Evolutionary conservation across 176 grass and related monocot species (phyloP).

Genomic region (Phyllostachys edulis): DNA sequence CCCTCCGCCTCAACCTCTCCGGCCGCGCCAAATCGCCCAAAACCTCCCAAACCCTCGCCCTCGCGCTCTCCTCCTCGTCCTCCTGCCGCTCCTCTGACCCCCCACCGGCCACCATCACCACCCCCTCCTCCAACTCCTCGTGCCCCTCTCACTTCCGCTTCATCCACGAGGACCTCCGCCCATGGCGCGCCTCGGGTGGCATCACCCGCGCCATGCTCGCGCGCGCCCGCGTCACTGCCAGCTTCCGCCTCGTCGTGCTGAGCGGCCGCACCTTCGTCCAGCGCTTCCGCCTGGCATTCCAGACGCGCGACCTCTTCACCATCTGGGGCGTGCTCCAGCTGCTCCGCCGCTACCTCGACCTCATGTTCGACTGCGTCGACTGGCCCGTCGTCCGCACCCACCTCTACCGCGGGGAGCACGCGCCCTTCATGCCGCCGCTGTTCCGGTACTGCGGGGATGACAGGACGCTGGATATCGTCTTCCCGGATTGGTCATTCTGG

Average conservation of each 20-base stretch:
- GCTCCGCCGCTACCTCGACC: slow-evolving; percentile 80
- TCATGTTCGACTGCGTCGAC: slow-evolving; percentile 93
- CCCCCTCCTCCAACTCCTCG: slow-evolving; percentile 25
- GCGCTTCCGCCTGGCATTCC: slow-evolving; percentile 54
- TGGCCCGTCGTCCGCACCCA: slow-evolving; percentile 58
- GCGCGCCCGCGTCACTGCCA: slow-evolving; percentile 56
- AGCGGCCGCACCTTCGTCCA: slow-evolving; percentile 52
- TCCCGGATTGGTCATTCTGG: slow-evolving; percentile 98
- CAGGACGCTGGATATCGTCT: slow-evolving; percentile 64
- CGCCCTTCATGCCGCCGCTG: slow-evolving; percentile 47
- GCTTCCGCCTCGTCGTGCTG: slow-evolving; percentile 68
- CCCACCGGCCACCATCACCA: not conserved
- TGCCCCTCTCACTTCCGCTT: slow-evolving; percentile 87
- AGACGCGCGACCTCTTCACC: slow-evolving; percentile 78
- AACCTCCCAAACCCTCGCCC: slow-evolving; percentile 37
- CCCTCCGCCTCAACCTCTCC: slow-evolving; percentile 22
- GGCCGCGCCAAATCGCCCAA: not conserved
- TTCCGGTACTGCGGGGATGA: slow-evolving; percentile 82
- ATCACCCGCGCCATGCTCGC: slow-evolving; percentile 60
- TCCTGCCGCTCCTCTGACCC: not conserved
- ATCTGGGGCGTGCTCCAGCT: slow-evolving; percentile 90
- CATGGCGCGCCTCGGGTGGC: slow-evolving; percentile 64
- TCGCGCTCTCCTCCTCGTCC: slow-evolving; percentile 27
- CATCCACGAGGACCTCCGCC: slow-evolving; percentile 92
- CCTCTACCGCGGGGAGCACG: slow-evolving; percentile 39